Conservation (phyloP, 257 asterid species). For the Petunia axillaris region DNA sequence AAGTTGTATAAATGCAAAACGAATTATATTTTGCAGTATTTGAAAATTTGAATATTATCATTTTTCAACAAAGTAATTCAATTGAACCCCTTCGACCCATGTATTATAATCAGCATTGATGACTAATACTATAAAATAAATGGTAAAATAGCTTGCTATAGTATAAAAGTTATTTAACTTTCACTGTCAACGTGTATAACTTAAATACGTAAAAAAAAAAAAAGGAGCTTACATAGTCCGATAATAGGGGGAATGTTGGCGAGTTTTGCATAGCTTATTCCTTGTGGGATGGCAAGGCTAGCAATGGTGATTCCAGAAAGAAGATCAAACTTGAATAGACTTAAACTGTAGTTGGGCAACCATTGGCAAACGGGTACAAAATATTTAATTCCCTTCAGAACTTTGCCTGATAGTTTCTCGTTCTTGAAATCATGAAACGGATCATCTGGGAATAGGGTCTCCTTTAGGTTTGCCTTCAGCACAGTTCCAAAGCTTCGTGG, state of each 20-base stretch:
- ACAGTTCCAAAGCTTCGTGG: conserved; percentile 53
- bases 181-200: background rate
- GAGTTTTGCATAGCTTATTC: conserved; percentile 84
- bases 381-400: conserved; percentile 46
- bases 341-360: conserved; percentile 56
- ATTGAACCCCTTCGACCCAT: too few species aligned
- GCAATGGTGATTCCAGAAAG: conserved; percentile 90
- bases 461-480: conserved; percentile 48
- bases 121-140: too few species aligned
- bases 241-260: conserved; percentile 75
- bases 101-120: too few species aligned
- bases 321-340: conserved; percentile 65
- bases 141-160: too few species aligned
- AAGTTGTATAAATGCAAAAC: too few species aligned
- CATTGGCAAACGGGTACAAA: conserved; percentile 64
- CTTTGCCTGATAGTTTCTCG: conserved; percentile 34
- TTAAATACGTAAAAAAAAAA: too few species aligned
- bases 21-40: background rate
- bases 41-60: too few species aligned
- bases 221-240: conserved; percentile 66
- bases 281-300: conserved; percentile 87
- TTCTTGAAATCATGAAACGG: conserved; percentile 56
- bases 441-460: conserved; percentile 76
- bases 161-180: too few species aligned
- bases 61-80: too few species aligned